Conservation (phyloP, 2,329 filamentous ascomycete genomes). For the Sclerotinia subarctica region DNA sequence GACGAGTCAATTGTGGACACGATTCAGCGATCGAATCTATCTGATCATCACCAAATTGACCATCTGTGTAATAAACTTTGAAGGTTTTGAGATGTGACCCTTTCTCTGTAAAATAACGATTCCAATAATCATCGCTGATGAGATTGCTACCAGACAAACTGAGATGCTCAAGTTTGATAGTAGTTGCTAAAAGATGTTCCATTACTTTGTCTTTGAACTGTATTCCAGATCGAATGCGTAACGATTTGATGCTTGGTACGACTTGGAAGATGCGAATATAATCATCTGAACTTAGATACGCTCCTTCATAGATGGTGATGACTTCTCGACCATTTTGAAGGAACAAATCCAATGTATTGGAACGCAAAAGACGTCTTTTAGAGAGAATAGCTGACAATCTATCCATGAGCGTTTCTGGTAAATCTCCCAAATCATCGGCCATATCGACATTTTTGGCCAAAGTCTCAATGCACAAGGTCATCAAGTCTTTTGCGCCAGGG, state of each 20-base stretch:
- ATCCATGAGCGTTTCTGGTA: conserved; percentile 55
- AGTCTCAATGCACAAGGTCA: conserved; percentile 61
- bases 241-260: conserved; percentile 63
- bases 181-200: conserved; percentile 73
- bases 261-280: conserved; percentile 77
- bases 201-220: conserved; percentile 86
- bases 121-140: conserved; percentile 73
- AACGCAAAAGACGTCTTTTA: conserved; percentile 55
- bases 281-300: conserved; percentile 69
- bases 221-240: conserved; percentile 80
- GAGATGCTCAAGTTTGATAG: conserved; percentile 65
- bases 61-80: conserved; percentile 81
- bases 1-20: conserved; percentile 66
- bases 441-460: conserved; percentile 60
- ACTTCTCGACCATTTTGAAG: conserved; percentile 50
- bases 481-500: conserved; percentile 64
- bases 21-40: conserved; percentile 58
- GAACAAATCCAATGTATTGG: conserved; percentile 56
- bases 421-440: conserved; percentile 59
- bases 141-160: conserved; percentile 84
- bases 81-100: conserved; percentile 64
- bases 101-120: conserved; percentile 61
- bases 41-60: conserved; percentile 71
- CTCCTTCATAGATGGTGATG: conserved; percentile 56
- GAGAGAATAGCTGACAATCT: conserved; percentile 58